phyloP scores from a whole-genome alignment of 768 basidiomycete species.

The Macrolepiota fuliginosa region DNA sequence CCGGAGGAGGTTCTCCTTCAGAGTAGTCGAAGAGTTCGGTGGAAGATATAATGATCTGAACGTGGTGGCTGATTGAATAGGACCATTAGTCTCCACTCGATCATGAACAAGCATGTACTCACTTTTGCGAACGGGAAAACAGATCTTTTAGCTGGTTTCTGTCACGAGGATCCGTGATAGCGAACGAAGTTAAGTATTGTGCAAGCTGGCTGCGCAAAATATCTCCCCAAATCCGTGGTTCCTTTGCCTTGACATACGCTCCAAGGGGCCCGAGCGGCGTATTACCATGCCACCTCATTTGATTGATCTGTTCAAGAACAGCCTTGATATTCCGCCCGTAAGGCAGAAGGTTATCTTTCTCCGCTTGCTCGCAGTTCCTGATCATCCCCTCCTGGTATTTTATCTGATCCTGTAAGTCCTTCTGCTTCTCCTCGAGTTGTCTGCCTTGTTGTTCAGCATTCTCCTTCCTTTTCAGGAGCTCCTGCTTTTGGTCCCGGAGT shows the following conservation, averaged over 20 bases:
- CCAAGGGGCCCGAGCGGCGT: conserved; percentile 81
- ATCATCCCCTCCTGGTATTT: conserved; percentile 49
- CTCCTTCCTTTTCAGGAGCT: conserved; percentile 27
- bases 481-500: conserved; percentile 31
- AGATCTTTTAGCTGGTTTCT: conserved; percentile 53
- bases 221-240: conserved; percentile 59
- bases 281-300: conserved; percentile 60
- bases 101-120: conserved; percentile 20
- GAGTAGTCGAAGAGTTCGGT: conserved; percentile 83
- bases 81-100: neutral
- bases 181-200: conserved; percentile 61
- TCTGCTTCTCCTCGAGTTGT: conserved; percentile 28
- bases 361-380: conserved; percentile 42
- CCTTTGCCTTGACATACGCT: conserved; percentile 68
- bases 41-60: conserved; percentile 59
- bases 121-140: conserved; percentile 62
- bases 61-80: conserved; percentile 34
- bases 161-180: conserved; percentile 71
- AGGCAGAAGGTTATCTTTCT: conserved; percentile 55
- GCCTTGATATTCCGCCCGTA: conserved; percentile 62
- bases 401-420: conserved; percentile 39
- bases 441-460: conserved; percentile 33
- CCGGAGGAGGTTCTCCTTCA: conserved; percentile 62
- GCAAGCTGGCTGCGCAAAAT: conserved; percentile 67
- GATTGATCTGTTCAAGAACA: conserved; percentile 52